Evolutionary conservation across 306 rosid species (phyloP), one percentile per base, ranked within the genome.

Genomic region (Prunus campanulata): DNA sequence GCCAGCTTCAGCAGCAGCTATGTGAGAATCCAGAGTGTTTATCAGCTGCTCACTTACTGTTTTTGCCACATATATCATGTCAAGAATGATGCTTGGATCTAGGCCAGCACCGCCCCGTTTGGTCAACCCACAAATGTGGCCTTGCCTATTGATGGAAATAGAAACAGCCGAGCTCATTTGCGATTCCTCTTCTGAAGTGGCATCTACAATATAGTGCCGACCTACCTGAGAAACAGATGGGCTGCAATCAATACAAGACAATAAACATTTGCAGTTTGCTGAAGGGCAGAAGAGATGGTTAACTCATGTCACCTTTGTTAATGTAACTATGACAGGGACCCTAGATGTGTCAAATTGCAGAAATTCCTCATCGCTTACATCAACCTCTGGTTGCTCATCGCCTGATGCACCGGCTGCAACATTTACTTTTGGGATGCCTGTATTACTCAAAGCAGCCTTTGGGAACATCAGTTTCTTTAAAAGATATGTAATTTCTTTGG

Each of bases 121-220:
- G 42, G 89, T 86, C 78, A 94, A 52, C 39, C 98, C 96, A 27
- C 93, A 94, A 2, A 94, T 77, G 76, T 84, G 87, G 46, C 96
- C 93, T 57, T 86, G 78, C 81, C 88, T 85, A 12, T 90, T 90
- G 44, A 91, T 74, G 20, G 97, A 90, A 57, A 91, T 81, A 6
- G 98, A 94, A 52, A 94, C 83, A 15, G 96, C 96, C 1, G 91
- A 90, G 91, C 77, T 91, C 97, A 91, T 91, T 74, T 94, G 95
- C 49, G 96, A 88, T 70, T 94, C 98, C 85, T 94, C 98, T 85
- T 91, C 97, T 54, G 85, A 71, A 8, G 96, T 90, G 52, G 97
- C 93, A 76, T 94, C 97, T 54, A 89, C 96, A 54, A 94, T 86
- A 75, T 91, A 94, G 85, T 94, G 94, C 78, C 75, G 87, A 22